These are phyloP conservation scores for Skeletonema potamos DNA, from an alignment of 108 stramenopile genomes.

Conservation along the genomic window DNA sequence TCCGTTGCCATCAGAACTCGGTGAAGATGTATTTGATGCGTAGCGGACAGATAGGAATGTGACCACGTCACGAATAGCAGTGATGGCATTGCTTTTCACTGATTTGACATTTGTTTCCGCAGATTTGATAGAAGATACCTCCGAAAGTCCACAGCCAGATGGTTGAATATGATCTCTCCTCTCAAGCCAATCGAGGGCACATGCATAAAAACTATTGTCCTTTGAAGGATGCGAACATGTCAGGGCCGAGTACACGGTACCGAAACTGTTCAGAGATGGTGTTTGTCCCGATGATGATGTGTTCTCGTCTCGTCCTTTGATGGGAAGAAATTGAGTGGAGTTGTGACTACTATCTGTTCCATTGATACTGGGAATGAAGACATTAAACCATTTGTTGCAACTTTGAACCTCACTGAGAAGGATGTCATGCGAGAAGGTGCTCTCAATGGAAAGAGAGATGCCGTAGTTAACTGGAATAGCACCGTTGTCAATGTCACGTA, in stretches of 20 bases:
- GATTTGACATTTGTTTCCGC: conserved; percentile 3
- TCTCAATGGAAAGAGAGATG: conserved; percentile 21
- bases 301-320: conserved; percentile 22
- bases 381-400: conserved; percentile 39
- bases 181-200: conserved; percentile 72
- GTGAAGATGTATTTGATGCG: background rate
- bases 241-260: conserved; percentile 18
- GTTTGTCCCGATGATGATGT: background rate
- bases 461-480: background rate
- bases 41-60: conserved; percentile 15
- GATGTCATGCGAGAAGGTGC: conserved; percentile 35
- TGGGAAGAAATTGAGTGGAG: conserved; percentile 1
- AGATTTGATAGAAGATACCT: background rate
- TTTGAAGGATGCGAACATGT: conserved; percentile 21
- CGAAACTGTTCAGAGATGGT: conserved; percentile 11
- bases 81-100: conserved; percentile 17
- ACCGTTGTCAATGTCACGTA: conserved; percentile 4
- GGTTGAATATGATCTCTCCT: conserved; percentile 66
- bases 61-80: conserved; percentile 18
- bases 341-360: background rate
- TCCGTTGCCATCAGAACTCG: background rate
- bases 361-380: conserved; percentile 5
- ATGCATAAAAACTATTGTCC: conserved; percentile 40
- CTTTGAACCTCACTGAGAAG: conserved; percentile 35
- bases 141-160: conserved; percentile 57